A percentile compares a stretch with the other conserved stretches of the same genome.
Evolutionary conservation across 2,329 filamentous ascomycete genomes (phyloP).

Genomic region (Nothopassalora personata): DNA sequence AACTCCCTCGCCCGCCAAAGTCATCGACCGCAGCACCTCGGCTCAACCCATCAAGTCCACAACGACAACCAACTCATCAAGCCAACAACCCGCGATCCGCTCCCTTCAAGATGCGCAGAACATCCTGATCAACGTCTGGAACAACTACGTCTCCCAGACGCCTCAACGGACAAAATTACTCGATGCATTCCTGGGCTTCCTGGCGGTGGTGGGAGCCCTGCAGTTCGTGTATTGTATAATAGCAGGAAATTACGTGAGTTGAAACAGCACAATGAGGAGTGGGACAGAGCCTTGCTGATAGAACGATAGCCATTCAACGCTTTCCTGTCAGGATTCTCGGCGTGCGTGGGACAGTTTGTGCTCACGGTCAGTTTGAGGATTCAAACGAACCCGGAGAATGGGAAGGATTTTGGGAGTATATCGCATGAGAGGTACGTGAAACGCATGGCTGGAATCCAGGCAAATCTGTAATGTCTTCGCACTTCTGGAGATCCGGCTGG

Average conservation of each 20-base stretch:
- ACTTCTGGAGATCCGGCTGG: not conserved
- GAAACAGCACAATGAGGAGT: not conserved
- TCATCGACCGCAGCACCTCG: slow-evolving; percentile 19
- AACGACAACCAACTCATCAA: slow-evolving; percentile 22
- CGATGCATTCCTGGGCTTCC: slow-evolving; percentile 83
- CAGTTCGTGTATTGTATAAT: slow-evolving; percentile 92
- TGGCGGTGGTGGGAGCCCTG: slow-evolving; percentile 77
- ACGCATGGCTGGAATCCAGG: not conserved
- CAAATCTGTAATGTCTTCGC: not conserved
- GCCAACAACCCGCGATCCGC: slow-evolving; percentile 9
- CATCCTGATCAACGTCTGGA: slow-evolving; percentile 65
- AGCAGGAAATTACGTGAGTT: slow-evolving; percentile 86
- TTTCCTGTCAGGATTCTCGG: slow-evolving; percentile 90
- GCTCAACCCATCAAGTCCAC: slow-evolving; percentile 19
- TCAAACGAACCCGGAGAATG: slow-evolving; percentile 82
- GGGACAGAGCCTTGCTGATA: not conserved
- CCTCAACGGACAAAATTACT: slow-evolving; percentile 88
- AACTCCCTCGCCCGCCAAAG: slow-evolving; percentile 15
- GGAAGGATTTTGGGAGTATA: slow-evolving; percentile 67
- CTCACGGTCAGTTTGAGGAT: slow-evolving; percentile 86
- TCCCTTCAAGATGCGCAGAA: slow-evolving; percentile 42
- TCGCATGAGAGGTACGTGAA: slow-evolving; percentile 69
- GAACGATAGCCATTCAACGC: slow-evolving; percentile 83
- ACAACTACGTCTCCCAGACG: slow-evolving; percentile 73
- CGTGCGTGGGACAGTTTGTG: slow-evolving; percentile 95